Conservation (phyloP, 2,329 filamentous ascomycete genomes). For the Colletotrichum noveboracense region DNA sequence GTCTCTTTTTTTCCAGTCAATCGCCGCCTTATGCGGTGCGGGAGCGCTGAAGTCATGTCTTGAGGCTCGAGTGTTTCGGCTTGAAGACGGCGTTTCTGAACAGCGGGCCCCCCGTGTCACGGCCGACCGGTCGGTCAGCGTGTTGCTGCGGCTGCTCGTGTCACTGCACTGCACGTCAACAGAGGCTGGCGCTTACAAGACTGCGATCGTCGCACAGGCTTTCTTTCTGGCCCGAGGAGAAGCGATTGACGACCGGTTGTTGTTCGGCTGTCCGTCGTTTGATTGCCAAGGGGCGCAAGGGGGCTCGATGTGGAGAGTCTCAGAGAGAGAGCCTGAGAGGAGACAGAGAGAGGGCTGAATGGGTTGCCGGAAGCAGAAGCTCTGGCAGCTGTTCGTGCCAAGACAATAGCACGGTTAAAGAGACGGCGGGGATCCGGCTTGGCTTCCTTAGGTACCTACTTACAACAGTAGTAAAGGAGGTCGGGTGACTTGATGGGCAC, state of each 20-base stretch:
- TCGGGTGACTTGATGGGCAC: not conserved
- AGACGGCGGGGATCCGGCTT: constrained; percentile 6
- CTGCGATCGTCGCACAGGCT: not conserved
- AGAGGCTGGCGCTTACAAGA: not conserved
- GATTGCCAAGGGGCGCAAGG: constrained; percentile 6
- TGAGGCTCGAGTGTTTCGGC: constrained; percentile 1
- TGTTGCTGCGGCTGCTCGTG: not conserved
- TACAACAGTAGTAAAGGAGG: not conserved
- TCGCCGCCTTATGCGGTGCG: not conserved
- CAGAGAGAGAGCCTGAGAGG: not conserved
- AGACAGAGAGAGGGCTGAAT: not conserved
- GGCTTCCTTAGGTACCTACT: not conserved
- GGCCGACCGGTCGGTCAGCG: not conserved
- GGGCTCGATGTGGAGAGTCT: not conserved
- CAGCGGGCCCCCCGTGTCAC: not conserved
- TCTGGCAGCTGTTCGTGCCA: constrained; percentile 3
- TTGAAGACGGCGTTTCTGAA: constrained; percentile 1
- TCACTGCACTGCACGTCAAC: not conserved
- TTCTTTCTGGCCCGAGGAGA: not conserved
- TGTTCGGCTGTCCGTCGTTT: not conserved
- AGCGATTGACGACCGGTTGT: not conserved
- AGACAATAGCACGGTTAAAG: not conserved
- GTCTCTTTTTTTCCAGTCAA: not conserved
- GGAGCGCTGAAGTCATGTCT: not conserved
- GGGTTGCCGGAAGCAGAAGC: not conserved